Evolutionary conservation across 306 rosid genomes (phyloP), one percentile per base, ranked within the genome.

Genomic region (Malus sieversii): DNA sequence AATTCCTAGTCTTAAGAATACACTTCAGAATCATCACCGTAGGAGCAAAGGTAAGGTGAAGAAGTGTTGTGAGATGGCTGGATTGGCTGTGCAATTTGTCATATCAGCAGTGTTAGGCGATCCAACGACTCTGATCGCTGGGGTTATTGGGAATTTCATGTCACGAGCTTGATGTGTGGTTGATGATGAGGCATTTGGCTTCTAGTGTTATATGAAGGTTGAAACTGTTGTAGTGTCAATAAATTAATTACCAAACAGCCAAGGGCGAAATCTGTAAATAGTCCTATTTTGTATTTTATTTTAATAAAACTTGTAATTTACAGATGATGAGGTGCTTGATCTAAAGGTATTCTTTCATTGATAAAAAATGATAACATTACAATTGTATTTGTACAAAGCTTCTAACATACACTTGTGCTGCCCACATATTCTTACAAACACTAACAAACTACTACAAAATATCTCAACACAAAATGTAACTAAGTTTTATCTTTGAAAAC

Each of bases 41-140:
- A 81, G 78, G 51, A 78, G 84, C 23, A 90, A 70, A 62, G 92
- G 91, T 18, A 95, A 88, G 76, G 85, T 75, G 61, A 89, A 82
- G 44, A 95, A 88, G 77, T 87, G 97, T 32, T 88, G 98, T 77
- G 93, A 92, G 88, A 88, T 92, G 58, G 98, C 97, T 1, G 98
- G 87, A 8, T 60, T 87, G 55, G 98, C 95, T 38, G 59, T 94
- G 73, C 98, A 94, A 85, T 68, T 85, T 79, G 96, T 95, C 46
- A 85, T 87, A 52, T 95, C 98, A 0, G 98, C 98, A 0, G 85
- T 95, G 27, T 71, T 95, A 73, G 98, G 98, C 13, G 98, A 95
- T 81, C 98, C 98, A 0, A 92, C 98, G 6, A 61, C 86, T 76
- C 85, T 95, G 68, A 92, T 92, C 81, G 97, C 98, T 1, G 97